These are phyloP conservation scores for Melampsora americana DNA, from an alignment of 1,284 basidiomycete genomes.

Conservation along the genomic window DNA sequence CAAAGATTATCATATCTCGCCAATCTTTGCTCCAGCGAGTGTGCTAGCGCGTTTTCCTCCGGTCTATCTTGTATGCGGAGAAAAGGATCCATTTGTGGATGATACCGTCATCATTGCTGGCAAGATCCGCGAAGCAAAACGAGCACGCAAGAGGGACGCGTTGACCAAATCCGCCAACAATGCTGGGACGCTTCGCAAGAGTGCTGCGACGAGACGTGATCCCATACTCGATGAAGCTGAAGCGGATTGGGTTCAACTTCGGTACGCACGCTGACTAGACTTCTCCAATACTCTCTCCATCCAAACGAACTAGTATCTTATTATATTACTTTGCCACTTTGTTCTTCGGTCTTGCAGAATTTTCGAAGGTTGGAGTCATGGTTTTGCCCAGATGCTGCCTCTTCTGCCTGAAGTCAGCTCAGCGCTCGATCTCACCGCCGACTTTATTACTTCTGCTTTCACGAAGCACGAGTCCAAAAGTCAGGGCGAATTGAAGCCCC, in stretches of 20 bases:
- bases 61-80: slow-evolving; percentile 65
- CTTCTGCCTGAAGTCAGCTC: slow-evolving; percentile 68
- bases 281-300: neutral
- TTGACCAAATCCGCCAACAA: slow-evolving; percentile 60
- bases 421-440: slow-evolving; percentile 40
- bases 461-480: slow-evolving; percentile 29
- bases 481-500: neutral
- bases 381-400: slow-evolving; percentile 87
- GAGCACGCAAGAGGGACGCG: slow-evolving; percentile 68
- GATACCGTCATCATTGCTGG: slow-evolving; percentile 92
- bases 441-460: slow-evolving; percentile 42
- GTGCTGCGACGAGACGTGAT: slow-evolving; percentile 50
- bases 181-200: slow-evolving; percentile 55
- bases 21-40: slow-evolving; percentile 77
- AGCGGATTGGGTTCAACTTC: slow-evolving; percentile 92
- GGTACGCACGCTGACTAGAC: slow-evolving; percentile 53
- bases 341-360: slow-evolving; percentile 10
- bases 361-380: slow-evolving; percentile 59
- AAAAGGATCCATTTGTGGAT: slow-evolving; percentile 94
- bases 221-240: slow-evolving; percentile 67
- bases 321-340: slow-evolving; percentile 1
- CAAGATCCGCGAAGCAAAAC: slow-evolving; percentile 84
- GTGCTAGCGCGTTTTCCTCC: slow-evolving; percentile 90
- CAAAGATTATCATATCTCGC: slow-evolving; percentile 90
- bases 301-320: neutral